Base-by-base conservation (phyloP, 148 eudicot species). In the Chenopodium suecicum region DNA sequence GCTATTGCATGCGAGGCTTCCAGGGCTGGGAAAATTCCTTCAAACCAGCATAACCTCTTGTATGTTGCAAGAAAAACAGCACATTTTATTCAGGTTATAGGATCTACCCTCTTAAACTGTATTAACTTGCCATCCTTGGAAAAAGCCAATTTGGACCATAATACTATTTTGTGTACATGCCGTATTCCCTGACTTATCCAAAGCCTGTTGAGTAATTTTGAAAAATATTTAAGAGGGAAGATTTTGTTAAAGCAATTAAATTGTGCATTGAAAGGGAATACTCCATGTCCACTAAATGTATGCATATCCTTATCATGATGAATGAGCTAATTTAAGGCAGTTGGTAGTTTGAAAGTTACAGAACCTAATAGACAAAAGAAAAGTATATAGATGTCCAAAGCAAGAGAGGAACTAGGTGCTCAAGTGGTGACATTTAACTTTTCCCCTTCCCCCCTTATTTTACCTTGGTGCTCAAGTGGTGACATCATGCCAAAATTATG, bases 1-100 rank as follows among this genome's bases (percentile, higher is more conserved):
- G 93, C 97, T n/a, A 93, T 27, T 20, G 97, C 98, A 77, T 95
- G 98, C 14, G 92, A 88, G 7, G 98, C 85, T 74, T 95, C 98
- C 32, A 95, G 78, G 6, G 96, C 92, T 1, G 97, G 97, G 62
- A 90, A 70, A 34, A 92, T 95, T 32, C 97, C 97, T 90, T 95
- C 98, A 76, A 91, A 75, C 80, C 84, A 83, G 83, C 90, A 90
- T 32, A 94, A 62, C 65, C 90, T 84, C 76, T 83, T 83, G 77
- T 85, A 91, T 13, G 92, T 93, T 95, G 88, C 88, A 86, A 83
- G 3, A 7, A 60, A 52, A 82, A 9, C 4, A 16, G 23, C 62
- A 73, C 58, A 48, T 50, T 50, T 44, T 9, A 3, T 22, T 12
- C 8, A 14, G 41, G 71, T n/a, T 1, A 68, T 1, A 68, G 16